Conservation (phyloP, 176 grass and related monocot species). For the Oryza nivara region DNA sequence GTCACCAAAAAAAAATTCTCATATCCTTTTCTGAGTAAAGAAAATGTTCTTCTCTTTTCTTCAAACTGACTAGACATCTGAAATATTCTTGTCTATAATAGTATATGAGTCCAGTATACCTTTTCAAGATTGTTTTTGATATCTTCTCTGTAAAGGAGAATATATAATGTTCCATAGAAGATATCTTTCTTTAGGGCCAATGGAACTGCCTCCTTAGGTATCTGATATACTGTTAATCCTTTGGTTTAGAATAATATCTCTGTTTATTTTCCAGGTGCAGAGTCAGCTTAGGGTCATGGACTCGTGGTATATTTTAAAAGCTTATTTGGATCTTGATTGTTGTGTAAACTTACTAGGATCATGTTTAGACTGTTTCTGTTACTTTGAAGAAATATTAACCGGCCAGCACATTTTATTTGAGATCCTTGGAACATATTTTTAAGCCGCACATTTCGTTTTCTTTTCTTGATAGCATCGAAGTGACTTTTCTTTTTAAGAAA, state of each 20-base stretch:
- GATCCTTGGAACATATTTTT: neutral
- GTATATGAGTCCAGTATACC: neutral
- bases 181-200: neutral
- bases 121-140: constrained; percentile 5
- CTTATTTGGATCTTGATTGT: neutral
- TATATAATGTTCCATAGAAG: neutral
- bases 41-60: neutral
- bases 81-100: neutral
- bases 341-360: neutral
- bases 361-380: neutral
- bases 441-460: neutral
- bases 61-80: neutral
- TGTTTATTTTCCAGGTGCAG: neutral
- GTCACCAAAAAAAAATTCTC: no score
- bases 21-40: neutral
- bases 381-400: neutral
- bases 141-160: neutral
- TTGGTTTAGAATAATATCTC: neutral
- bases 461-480: neutral
- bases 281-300: neutral
- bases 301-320: neutral
- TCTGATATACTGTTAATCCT: neutral
- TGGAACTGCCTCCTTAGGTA: neutral
- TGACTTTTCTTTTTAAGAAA: neutral
- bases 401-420: neutral